These are phyloP conservation scores for Cocos nucifera DNA, from an alignment of 176 grass and related monocot genomes.

Conservation along the genomic window DNA sequence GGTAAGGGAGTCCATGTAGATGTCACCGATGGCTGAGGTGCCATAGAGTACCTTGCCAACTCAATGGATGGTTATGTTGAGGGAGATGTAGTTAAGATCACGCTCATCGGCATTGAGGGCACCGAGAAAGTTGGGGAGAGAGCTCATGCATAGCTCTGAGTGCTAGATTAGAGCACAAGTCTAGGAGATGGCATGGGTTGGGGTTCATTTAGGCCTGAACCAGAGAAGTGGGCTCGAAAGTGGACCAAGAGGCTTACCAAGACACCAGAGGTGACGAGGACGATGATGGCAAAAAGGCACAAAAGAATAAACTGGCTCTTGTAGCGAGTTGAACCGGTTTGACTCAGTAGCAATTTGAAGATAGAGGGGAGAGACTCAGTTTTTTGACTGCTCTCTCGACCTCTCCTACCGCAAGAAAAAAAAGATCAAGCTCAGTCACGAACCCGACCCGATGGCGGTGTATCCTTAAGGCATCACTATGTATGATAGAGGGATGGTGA, in stretches of 20 bases:
- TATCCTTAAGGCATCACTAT: no score
- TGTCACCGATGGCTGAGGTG: no score
- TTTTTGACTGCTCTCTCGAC: no score
- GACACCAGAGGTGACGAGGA: not conserved
- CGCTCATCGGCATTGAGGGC: constrained; percentile 7
- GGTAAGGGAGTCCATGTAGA: no score
- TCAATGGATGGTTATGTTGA: constrained; percentile 26
- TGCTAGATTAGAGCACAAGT: not conserved
- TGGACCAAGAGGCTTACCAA: not conserved
- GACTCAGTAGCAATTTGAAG: not conserved
- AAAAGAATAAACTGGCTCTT: not conserved
- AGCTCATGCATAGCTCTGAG: constrained; percentile 1
- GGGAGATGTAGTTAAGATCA: constrained; percentile 22
- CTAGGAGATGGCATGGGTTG: constrained; percentile 1
- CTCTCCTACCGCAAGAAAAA: no score
- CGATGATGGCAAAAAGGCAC: not conserved
- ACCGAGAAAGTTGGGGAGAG: constrained; percentile 2
- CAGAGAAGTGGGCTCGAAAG: not conserved
- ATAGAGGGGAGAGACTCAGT: constrained; percentile 6
- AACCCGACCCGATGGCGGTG: no score
- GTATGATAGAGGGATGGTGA: no score
- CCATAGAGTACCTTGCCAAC: no score
- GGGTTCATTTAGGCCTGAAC: not conserved
- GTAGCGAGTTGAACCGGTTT: not conserved
- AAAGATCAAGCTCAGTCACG: no score